phyloP scores from a whole-genome alignment of 352 stramenopile species.

The Phytophthora boehmeriae region DNA sequence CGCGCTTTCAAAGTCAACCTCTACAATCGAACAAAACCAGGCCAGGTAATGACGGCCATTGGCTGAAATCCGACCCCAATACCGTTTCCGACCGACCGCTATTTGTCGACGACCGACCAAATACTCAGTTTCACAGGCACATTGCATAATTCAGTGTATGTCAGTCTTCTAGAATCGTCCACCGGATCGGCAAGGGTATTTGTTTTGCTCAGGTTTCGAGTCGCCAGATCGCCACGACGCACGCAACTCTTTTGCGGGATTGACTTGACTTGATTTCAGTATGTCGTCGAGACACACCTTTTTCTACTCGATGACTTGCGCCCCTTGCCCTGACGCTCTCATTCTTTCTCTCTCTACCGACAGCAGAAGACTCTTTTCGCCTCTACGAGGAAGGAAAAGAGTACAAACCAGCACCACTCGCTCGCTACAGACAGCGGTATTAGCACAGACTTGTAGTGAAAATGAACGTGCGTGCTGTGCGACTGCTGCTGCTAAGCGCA shows the following conservation, averaged over 20 bases:
- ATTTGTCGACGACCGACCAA: not conserved
- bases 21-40: not conserved
- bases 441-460: not conserved
- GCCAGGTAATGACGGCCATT: not conserved
- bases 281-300: not conserved
- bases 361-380: constrained; percentile 3
- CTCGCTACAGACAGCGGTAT: not conserved
- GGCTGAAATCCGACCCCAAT: not conserved
- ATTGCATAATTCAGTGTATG: not conserved
- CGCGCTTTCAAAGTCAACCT: not conserved
- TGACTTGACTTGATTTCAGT: constrained; percentile 2
- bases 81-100: not conserved
- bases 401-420: not conserved
- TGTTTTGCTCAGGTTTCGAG: not conserved
- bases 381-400: not conserved
- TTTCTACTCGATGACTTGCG: not conserved
- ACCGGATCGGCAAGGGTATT: not conserved
- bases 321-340: not conserved
- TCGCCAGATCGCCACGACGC: constrained; percentile 3
- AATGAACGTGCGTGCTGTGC: constrained; percentile 16
- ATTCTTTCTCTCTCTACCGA: constrained; percentile 1
- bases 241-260: not conserved
- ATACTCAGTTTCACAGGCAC: not conserved
- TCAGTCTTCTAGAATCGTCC: not conserved
- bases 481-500: constrained; percentile 33